Evolutionary conservation across 306 rosid genomes (phyloP).

Genomic region (Cicer pinnatifidum): DNA sequence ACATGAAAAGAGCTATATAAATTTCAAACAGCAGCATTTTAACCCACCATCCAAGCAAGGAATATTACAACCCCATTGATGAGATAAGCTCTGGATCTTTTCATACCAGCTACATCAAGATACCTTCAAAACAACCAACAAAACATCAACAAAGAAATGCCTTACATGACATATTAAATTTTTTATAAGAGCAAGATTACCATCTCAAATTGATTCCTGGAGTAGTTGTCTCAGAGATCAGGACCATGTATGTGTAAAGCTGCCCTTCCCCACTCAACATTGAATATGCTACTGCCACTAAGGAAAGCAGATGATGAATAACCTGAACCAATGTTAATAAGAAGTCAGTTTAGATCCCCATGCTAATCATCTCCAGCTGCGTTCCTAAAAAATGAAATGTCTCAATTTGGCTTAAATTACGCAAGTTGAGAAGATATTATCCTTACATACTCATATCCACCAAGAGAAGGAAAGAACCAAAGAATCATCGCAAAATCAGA

Average conservation of each 20-base stretch:
- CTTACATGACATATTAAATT: neutral
- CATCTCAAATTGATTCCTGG: conserved; percentile 97
- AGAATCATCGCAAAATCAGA: conserved; percentile 77
- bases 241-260: conserved; percentile 88
- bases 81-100: conserved; percentile 74
- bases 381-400: conserved; percentile 45
- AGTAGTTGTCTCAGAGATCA: conserved; percentile 91
- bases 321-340: conserved; percentile 65
- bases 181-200: conserved; percentile 50
- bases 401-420: conserved; percentile 28
- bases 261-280: conserved; percentile 93
- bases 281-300: conserved; percentile 75
- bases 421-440: conserved; percentile 40
- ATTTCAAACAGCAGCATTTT: conserved; percentile 28
- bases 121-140: conserved; percentile 63
- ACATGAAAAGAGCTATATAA: neutral
- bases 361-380: conserved; percentile 42
- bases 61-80: conserved; percentile 88
- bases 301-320: conserved; percentile 76
- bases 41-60: conserved; percentile 89
- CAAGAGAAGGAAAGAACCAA: conserved; percentile 87
- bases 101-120: conserved; percentile 90
- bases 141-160: conserved; percentile 27
- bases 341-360: conserved; percentile 42
- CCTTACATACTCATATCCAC: conserved; percentile 98